Base-by-base conservation (phyloP, 2,329 filamentous ascomycete species). In the Amauroascus verrucosus region DNA sequence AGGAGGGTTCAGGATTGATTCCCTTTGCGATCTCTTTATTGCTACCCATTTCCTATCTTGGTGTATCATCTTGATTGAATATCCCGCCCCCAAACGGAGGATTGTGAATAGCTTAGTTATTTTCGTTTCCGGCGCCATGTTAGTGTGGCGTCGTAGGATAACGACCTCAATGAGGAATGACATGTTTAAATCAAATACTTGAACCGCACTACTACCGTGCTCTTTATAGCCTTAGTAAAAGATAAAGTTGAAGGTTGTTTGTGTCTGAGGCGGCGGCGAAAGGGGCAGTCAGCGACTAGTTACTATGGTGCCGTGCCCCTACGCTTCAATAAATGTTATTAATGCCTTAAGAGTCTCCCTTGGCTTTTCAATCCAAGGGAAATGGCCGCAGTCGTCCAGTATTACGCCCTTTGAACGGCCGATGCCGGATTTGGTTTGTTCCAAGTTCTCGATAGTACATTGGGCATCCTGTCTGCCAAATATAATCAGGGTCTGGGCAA, bases 351-450 rank as follows among this genome's bases (percentile, higher is more conserved):
- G 30, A 8, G 56, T 60, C 35, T 53, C 38, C 7, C 48, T 51
- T 35, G 52, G 58, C 48, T 58, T 55, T 57, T 63, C 63, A 32
- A 64, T 59, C 62, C 62, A 64, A 14, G 62, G 60, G 35, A 64
- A 63, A 57, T 65, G 62, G 2, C 64, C 64, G 51, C 62, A 65
- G 1, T 55, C 41, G 32, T 61, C 56, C 32, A 59, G 57, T 16
- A 59, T 38, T 7, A 58, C 45, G 40, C 60, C 33, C 22, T 52
- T 38, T 2, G 57, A 54, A 24, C 49, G 48, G 18, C 33, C 9
- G 33, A 64, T 56, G 8, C 57, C 59, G 7, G 52, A n/a, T 35
- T 40, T 56, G 13, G 61, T 62, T 22, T 54, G 41, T 14, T 55
- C 50, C 8, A 57, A 56, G 53, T 61, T 61, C n/a, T 54, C 54